Evolutionary conservation across 306 rosid genomes (phyloP), one percentile per base, ranked within the genome.

Genomic region (Corylus avellana): DNA sequence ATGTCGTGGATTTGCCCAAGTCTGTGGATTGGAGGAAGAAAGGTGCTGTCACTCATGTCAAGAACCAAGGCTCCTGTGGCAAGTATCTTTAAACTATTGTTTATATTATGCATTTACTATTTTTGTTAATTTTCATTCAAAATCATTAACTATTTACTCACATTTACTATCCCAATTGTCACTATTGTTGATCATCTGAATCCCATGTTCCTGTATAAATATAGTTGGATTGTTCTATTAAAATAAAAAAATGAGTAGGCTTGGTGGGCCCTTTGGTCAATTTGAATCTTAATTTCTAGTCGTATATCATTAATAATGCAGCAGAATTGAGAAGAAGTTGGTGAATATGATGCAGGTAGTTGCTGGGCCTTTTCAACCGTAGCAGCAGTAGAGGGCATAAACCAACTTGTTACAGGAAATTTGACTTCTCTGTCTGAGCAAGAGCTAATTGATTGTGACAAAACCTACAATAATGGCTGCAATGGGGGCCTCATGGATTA

Each of bases 281-380:
- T 42, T 6, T 1, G 8, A 42, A 42, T 42, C 46, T 42, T 42
- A 42, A 42, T 42, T 42, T 42, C 46, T 6, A 5, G n/a, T 59
- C 58, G 14, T 13, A 53, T 53, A 4, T 13, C n/a, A 53, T 53
- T 53, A 53, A 3, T 14, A 53, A 16, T 53, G 58, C 2, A 1
- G 8, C 4, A 14, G 58, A 53, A 11, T 22, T 59, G 37, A 25
- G 37, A 59, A 25, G 25, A 1, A 10, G 9, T 25, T 59, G 29
- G 37, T 12, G 37, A 59, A 59, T 20, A 42, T 85, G 75, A 42
- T 85, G 75, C 83, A 90, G 93, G 96, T 51, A 91, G 96, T 62
- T 91, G 96, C 58, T 91, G 96, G 93, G 93, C 96, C 56, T 91
- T 91, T 81, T 89, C 96, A 0, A 89, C 93, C 0, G 87, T 89